Evolutionary conservation across 169 alveolate genomes (phyloP), one percentile per base, ranked within the genome.

Genomic region (Eimeria acervulina): DNA sequence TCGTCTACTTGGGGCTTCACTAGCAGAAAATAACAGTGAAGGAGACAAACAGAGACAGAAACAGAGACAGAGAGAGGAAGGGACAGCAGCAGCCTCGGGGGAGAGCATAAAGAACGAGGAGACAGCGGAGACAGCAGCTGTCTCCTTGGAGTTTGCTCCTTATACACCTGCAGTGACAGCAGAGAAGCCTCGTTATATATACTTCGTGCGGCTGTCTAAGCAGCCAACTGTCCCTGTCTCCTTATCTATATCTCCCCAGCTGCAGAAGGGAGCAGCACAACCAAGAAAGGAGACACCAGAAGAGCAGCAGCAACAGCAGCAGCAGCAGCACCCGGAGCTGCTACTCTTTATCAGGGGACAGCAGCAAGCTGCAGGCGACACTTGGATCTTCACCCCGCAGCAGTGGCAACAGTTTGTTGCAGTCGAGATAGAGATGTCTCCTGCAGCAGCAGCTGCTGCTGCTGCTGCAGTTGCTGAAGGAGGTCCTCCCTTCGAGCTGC

Each of bases 391-490:
- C n/a, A 81, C 21, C 4, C 90, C 90, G 44, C 72, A 81, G 33
- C 72, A 81, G 47, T 81, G 90, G 90, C 26, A 47, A 8, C 90
- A 81, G 70, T 36, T 21, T 28, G 47, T 81, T 42, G 70, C 51
- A 12, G 72, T 81, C 33, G 70, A 81, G 52, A 15, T 81, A 6
- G 90, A 81, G 70, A 42, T 81, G 44, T 19, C 90, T 28, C 28
- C 33, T n/a, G 72, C 90, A 12, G 70, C 72, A n/a, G 90, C 72
- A 8, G 90, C 90, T 36, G 66, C 90, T 44, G 90, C 90, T 36
- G 90, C 70, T n/a, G 90, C 90, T 36, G 40, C 52, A 10, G 51
- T 51, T 47, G 72, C 40, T 7, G 72, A 15, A 26, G 74, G 90
- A 3, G 40, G 28, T 26, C 17, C 90, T 36, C 90, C 90, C 21